Percentiles rank a stretch among this genome's conserved stretches.
Conservation (phyloP, 768 basidiomycete species). For the Rhizopogon roseolus region DNA sequence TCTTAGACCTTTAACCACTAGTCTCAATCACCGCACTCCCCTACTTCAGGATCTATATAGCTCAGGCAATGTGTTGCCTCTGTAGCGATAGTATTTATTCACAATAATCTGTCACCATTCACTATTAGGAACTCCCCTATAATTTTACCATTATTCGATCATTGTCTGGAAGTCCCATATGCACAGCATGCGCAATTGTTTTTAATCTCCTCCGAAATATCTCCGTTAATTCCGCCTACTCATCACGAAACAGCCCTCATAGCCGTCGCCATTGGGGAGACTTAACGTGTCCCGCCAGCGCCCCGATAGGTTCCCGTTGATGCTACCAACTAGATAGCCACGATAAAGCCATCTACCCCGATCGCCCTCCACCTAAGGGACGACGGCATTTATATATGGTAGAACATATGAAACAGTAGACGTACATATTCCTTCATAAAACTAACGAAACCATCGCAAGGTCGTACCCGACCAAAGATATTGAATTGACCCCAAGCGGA, state of each 20-base stretch:
- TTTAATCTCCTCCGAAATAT: background rate
- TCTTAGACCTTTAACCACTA: background rate
- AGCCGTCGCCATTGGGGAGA: conserved; percentile 55
- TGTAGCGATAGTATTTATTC: too few relatives aligned
- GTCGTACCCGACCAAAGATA: conserved; percentile 73
- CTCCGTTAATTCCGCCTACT: conserved; percentile 47
- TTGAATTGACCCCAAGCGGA: conserved; percentile 90
- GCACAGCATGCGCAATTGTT: background rate
- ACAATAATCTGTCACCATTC: background rate
- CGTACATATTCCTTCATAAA: conserved; percentile 83
- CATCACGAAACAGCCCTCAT: conserved; percentile 86
- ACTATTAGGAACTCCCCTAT: background rate
- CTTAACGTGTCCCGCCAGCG: conserved; percentile 86
- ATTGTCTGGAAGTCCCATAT: background rate
- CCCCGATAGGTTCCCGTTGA: conserved; percentile 69
- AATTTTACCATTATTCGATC: too few relatives aligned
- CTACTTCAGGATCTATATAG: background rate
- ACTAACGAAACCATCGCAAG: conserved; percentile 76
- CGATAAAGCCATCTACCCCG: conserved; percentile 85
- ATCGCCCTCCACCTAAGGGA: conserved; percentile 54
- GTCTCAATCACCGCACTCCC: background rate
- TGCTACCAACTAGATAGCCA: conserved; percentile 72
- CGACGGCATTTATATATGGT: background rate
- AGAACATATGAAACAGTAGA: conserved; percentile 5
- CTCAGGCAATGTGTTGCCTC: background rate